These are phyloP conservation scores for Entomophthora muscae DNA, from an alignment of 371 early-diverging fungal species.

Conservation along the genomic window DNA sequence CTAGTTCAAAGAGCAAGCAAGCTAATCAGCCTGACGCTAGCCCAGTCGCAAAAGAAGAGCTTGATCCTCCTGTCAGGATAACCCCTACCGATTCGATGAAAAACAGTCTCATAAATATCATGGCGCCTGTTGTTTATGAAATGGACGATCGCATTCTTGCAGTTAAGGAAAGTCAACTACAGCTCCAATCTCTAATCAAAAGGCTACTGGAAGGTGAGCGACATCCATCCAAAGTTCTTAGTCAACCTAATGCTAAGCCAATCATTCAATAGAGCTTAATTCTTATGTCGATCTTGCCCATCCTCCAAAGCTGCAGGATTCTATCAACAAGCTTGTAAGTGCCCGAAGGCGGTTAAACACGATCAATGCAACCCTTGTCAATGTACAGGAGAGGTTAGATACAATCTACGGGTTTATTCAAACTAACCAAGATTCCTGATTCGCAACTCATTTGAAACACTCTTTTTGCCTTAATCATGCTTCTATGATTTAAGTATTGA, in stretches of 20 bases:
- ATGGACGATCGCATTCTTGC: not conserved
- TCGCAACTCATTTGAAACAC: no score
- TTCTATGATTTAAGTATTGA: no score
- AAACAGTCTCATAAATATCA: not conserved
- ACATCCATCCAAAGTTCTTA: no score
- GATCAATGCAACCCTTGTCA: not conserved
- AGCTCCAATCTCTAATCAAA: not conserved
- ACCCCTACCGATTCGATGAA: not conserved
- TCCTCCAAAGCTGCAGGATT: conserved; percentile 6
- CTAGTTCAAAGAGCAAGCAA: no score
- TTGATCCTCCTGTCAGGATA: not conserved
- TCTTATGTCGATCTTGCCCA: not conserved
- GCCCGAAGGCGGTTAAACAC: not conserved
- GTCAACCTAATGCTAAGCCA: no score
- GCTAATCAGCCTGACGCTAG: no score
- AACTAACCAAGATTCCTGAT: not conserved
- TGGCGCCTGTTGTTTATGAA: conserved; percentile 2
- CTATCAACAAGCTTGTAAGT: not conserved
- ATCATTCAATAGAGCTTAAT: not conserved
- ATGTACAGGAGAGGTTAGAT: conserved; percentile 2
- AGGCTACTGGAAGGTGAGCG: conserved; percentile 1
- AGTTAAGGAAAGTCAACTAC: conserved; percentile 4
- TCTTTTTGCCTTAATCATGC: no score
- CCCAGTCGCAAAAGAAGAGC: no score
- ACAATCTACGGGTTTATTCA: not conserved